Evolutionary conservation across 148 eudicot genomes (phyloP).

Genomic region (Spergularia bocconei): DNA sequence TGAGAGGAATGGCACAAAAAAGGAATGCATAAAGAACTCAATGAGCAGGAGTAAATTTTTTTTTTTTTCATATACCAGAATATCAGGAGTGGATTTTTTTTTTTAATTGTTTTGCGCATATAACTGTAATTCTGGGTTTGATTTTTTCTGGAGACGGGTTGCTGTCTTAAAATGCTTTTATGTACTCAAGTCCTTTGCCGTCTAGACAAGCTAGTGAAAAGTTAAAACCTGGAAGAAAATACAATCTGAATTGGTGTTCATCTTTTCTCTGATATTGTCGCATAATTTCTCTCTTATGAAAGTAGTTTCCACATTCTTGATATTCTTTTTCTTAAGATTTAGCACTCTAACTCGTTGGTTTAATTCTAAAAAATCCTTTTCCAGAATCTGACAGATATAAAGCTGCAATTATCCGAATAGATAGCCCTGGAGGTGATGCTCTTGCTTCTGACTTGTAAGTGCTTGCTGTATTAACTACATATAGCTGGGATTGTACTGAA

Average conservation of each 20-base stretch:
- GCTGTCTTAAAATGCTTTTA: neutral
- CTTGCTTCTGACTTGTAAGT: conserved; percentile 99
- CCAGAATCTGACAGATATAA: conserved; percentile 77
- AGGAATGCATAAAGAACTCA: no score
- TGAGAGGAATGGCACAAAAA: no score
- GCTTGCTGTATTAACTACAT: conserved; percentile 3
- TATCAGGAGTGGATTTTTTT: no score
- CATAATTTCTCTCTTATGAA: neutral
- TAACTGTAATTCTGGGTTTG: neutral
- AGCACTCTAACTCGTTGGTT: neutral
- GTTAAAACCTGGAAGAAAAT: neutral
- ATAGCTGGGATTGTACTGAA: neutral
- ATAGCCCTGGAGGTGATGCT: conserved; percentile 99
- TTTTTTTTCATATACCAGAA: no score
- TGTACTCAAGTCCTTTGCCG: neutral
- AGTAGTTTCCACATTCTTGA: neutral
- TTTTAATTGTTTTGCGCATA: no score
- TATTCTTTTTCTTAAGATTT: neutral
- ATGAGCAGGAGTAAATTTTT: neutral
- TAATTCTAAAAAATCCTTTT: conserved; percentile 17
- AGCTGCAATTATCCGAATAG: conserved; percentile 83
- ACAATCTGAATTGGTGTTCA: neutral
- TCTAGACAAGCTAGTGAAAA: neutral
- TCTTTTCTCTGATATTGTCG: neutral
- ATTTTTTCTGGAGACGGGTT: neutral